phyloP scores from a whole-genome alignment of 1,139 yeast genomes.

The Nakaseomyces bracarensis region DNA sequence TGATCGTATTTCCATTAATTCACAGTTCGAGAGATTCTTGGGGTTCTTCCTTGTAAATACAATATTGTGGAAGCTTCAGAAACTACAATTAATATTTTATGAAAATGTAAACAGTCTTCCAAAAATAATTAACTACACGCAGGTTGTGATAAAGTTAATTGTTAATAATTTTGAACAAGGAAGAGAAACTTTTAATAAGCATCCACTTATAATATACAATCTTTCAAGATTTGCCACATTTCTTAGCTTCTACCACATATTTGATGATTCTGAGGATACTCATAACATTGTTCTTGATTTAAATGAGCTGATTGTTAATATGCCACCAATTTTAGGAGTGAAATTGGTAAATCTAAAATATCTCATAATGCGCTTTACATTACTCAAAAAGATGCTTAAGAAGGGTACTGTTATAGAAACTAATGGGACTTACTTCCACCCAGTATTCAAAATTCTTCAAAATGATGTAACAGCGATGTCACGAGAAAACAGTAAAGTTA shows the following conservation, averaged over 20 bases:
- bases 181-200: conserved; percentile 19
- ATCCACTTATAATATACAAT: conserved; percentile 21
- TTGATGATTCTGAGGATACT: conserved; percentile 17
- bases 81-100: conserved; percentile 22
- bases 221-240: conserved; percentile 22
- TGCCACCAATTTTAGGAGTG: conserved; percentile 16
- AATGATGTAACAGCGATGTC: conserved; percentile 23
- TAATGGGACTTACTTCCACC: conserved; percentile 15
- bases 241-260: conserved; percentile 23
- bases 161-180: conserved; percentile 18
- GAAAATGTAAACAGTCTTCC: conserved; percentile 18
- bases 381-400: neutral
- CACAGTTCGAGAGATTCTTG: conserved; percentile 24
- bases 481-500: conserved; percentile 14
- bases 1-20: conserved; percentile 14
- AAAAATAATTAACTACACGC: conserved; percentile 17
- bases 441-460: conserved; percentile 25
- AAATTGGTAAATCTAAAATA: conserved; percentile 39
- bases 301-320: conserved; percentile 17
- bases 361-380: conserved; percentile 19
- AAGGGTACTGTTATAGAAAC: neutral
- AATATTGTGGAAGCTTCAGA: conserved; percentile 26
- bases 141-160: conserved; percentile 17
- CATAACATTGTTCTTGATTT: conserved; percentile 21
- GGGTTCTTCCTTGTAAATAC: conserved; percentile 17